Percentiles rank a stretch among this genome's conserved stretches.
phyloP scores from a whole-genome alignment of 768 basidiomycete genomes.

The Pholiota conissans region DNA sequence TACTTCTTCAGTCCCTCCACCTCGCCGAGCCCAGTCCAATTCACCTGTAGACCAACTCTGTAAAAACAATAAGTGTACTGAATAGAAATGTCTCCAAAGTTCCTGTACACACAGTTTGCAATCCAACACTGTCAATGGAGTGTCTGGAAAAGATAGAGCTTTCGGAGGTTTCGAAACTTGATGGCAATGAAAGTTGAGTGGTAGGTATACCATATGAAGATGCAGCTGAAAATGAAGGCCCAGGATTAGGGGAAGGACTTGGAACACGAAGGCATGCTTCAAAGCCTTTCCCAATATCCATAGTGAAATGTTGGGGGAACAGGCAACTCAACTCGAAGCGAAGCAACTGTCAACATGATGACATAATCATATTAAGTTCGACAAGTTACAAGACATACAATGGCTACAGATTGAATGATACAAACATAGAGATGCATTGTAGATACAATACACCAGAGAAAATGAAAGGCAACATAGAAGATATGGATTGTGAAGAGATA shows the following conservation, averaged over 20 bases:
- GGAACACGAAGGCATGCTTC: no score
- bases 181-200: background rate
- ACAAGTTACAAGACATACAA: no score
- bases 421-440: background rate
- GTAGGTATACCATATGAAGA: no score
- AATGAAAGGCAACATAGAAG: background rate
- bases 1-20: background rate
- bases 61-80: background rate
- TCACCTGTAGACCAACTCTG: constrained; percentile 6
- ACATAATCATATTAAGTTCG: no score
- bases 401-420: no score
- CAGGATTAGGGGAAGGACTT: no score
- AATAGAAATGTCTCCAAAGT: background rate
- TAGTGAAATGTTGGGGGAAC: no score
- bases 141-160: background rate
- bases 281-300: no score
- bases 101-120: background rate
- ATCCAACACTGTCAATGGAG: background rate
- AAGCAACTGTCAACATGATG: no score
- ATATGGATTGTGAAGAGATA: background rate
- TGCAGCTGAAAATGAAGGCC: no score
- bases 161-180: background rate
- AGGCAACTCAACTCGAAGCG: no score
- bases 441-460: background rate
- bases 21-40: background rate